Evolutionary conservation across 2,329 filamentous ascomycete species (phyloP).

Genomic region (Tolypocladium paradoxum): DNA sequence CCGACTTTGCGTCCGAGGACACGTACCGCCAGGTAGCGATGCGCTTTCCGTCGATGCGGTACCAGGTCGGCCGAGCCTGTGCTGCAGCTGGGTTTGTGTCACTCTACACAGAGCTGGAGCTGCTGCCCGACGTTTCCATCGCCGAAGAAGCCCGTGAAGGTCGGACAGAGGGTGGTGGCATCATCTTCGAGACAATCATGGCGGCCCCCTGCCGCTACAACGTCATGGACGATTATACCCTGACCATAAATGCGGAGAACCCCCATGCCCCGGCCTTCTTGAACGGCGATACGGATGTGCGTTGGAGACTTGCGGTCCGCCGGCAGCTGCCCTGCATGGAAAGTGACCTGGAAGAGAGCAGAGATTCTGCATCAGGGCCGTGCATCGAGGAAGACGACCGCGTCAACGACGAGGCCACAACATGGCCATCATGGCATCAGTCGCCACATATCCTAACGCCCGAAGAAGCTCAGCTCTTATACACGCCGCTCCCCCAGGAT

Average conservation of each 20-base stretch:
- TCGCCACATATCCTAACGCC: no score
- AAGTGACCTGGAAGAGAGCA: no score
- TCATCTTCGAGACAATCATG: constrained; percentile 23
- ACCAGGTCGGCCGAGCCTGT: constrained; percentile 28
- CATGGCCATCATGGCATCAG: no score
- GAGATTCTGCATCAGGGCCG: no score
- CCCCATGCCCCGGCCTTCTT: constrained; percentile 2
- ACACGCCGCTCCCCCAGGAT: constrained; percentile 21
- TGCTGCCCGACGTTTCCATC: constrained; percentile 26
- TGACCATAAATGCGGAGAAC: constrained; percentile 3
- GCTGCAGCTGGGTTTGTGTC: constrained; percentile 24
- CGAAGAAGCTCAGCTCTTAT: neutral
- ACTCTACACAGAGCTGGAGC: constrained; percentile 23
- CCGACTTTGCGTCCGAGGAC: constrained; percentile 21
- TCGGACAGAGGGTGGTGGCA: constrained; percentile 1
- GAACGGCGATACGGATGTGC: constrained; percentile 7
- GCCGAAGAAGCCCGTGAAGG: constrained; percentile 28
- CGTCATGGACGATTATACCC: constrained; percentile 26
- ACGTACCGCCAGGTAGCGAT: constrained; percentile 22
- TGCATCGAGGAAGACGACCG: neutral
- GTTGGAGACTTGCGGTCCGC: neutral
- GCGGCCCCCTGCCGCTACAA: constrained; percentile 11
- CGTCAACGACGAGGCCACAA: no score
- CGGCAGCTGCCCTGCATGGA: no score
- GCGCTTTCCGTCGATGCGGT: constrained; percentile 21